Evolutionary conservation across 495 filamentous ascomycete species (phyloP), one percentile per base, ranked within the genome.

Genomic region (Penicillium canescens): DNA sequence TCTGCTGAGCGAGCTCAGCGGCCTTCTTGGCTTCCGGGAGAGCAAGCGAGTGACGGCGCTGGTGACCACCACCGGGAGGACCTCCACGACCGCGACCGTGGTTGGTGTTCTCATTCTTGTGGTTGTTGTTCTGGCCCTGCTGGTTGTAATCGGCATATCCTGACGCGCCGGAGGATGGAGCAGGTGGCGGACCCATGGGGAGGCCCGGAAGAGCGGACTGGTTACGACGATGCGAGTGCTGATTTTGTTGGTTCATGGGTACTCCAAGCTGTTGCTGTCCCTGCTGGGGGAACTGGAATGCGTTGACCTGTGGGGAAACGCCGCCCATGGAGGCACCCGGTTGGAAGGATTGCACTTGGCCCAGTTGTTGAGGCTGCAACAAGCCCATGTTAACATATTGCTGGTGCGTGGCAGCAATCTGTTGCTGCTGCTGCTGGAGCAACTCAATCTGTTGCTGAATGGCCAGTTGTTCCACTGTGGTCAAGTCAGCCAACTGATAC

Each of bases 391-490:
- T 94, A 54, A 95, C 88, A 74, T 96, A 98, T 69, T 98, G 93
- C 72, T 96, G 92, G 60, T 97, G 92, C 46, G 91, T 92, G 49
- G 89, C 89, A 67, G 93, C 88, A 70, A 98, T 95, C 67, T 98
- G 95, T 73, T 98, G 95, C 66, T 98, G 94, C 67, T 98, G 95
- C 69, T 96, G 92, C 75, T 98, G 94, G 60, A 98, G 83, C 73
- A 93, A 80, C 75, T 98, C 92, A 67, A 98, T 97, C 73, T 98
- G 94, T 78, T 98, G 94, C 72, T 96, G 93, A 72, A 98, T 89
- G 66, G 94, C 92, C 61, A 98, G 82, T 86, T 98, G 95, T 81
- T 98, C 94, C 91, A 96, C 91, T 94, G 50, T 45, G 40, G 10
- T 37, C 26, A 11, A 38, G 13, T 43, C 9, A 54, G 55, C 60